phyloP scores from a whole-genome alignment of 169 alveolate species.

The Cryptosporidium meleagridis region DNA sequence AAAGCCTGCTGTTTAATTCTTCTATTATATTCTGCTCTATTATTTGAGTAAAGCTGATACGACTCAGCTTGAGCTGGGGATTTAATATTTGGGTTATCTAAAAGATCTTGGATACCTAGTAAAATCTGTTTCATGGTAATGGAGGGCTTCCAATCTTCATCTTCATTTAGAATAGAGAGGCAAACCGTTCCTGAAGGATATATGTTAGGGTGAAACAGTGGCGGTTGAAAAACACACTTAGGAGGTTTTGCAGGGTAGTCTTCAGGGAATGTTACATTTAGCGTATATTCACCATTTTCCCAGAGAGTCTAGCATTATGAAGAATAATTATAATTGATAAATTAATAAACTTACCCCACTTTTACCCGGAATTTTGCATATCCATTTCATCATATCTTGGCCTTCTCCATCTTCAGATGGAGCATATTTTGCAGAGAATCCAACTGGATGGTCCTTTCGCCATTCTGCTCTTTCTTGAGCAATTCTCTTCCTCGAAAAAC shows the following conservation, averaged over 20 bases:
- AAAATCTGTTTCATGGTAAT: conserved; percentile 96
- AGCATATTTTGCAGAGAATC: conserved; percentile 96
- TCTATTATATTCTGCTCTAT: conserved; percentile 90
- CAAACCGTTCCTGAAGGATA: conserved; percentile 99
- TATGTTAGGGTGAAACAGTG: conserved; percentile 97
- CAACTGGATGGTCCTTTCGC: conserved; percentile 98
- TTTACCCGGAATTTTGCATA: conserved; percentile 97
- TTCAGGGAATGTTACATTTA: conserved; percentile 97
- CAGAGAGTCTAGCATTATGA: conserved; percentile 84
- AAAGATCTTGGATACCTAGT: conserved; percentile 97
- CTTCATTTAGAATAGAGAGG: conserved; percentile 97
- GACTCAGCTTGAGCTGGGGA: conserved; percentile 99
- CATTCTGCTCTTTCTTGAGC: conserved; percentile 95
- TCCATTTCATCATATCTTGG: conserved; percentile 94
- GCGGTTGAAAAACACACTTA: conserved; percentile 97
- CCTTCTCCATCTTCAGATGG: conserved; percentile 92
- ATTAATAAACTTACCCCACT: conserved; percentile 81
- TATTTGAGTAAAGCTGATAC: conserved; percentile 90
- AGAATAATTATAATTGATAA: neutral
- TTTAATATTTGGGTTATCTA: conserved; percentile 96
- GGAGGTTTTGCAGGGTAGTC: conserved; percentile 99
- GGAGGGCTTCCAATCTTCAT: conserved; percentile 99
- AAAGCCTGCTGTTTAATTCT: conserved; percentile 81
- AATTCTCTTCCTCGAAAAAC: conserved; percentile 89
- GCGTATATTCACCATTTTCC: conserved; percentile 98